Base-by-base conservation (phyloP, 768 basidiomycete species). In the Podaxis pistillaris region DNA sequence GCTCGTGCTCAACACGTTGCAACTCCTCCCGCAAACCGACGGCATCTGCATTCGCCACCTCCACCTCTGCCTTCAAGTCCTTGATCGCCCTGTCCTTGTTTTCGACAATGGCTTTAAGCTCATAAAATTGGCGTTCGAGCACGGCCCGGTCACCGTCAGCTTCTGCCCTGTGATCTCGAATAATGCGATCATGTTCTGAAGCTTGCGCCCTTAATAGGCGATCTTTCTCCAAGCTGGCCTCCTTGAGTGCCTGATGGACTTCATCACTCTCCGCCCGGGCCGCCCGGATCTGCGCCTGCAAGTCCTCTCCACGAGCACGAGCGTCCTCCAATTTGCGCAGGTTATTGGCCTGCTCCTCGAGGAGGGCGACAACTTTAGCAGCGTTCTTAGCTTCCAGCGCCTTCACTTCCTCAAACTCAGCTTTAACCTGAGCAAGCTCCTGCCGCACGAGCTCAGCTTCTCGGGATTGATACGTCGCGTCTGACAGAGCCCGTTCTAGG, bases 91-190 rank as follows among this genome's bases (percentile, higher is more conserved):
- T 81, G 58, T 86, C 83, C 13, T 81, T 78, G 62, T 82, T 79
- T 60, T 89, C 90, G 55, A 89, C 75, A 7, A 81, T 79, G 1
- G 85, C 85, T 66, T 83, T 82, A 40, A 92, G 76, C 70, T 92
- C 91, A 44, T 83, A 86, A 71, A 91, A 88, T 72, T 94, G 91
- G 55, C 95, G 87, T 74, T 97, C 94, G 51, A 97, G 79, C 13
- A 96, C 93, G 0, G 95, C 94, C 7, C 94, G 85, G 72, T 98
- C 95, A 1, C 94, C 92, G 69, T 97, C 94, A 13, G 94, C 92
- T 73, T 98, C 96, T 2, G 91, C 91, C 59, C 91, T 89, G 68
- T 95, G 91, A 71, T 97, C 94, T 1, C 93, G 85, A 65, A 97
- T 86, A 54, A 81, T 79, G 22, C 81, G 77, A 41, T 84, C 82